Evolutionary conservation across 1,139 yeast genomes (phyloP), one percentile per base, ranked within the genome.

Genomic region (Candida glucosophila): DNA sequence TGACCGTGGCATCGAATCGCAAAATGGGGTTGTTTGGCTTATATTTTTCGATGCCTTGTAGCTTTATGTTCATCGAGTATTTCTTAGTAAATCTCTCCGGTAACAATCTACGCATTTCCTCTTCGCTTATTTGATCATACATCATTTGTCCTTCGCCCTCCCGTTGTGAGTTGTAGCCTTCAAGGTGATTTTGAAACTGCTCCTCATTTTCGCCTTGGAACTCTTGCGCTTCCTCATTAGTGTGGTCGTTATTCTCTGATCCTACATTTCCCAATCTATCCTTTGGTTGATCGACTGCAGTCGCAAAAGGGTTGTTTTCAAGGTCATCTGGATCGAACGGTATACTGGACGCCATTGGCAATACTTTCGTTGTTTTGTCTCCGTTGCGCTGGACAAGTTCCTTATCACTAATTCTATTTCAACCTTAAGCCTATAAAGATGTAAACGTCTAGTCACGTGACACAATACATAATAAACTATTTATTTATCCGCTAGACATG

Each of bases 261-360:
- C n/a, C n/a, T n/a, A n/a, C n/a, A n/a, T n/a, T n/a, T n/a, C n/a
- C n/a, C n/a, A n/a, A n/a, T n/a, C n/a, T n/a, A n/a, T n/a, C n/a
- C n/a, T n/a, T n/a, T n/a, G n/a, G n/a, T n/a, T n/a, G n/a, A n/a
- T n/a, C n/a, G n/a, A n/a, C n/a, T n/a, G n/a, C n/a, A 9, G 25
- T 59, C 5, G 64, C 58, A 46, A 75, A 75, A 3, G 82, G 83
- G 41, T 74, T 76, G 52, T 76, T 76, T 32, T 64, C 71, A 34
- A 73, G 73, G 34, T 74, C 82, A 34, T 75, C 80, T 2, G 80
- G 78, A 36, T 72, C 75, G 39, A 73, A 75, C 4, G 80, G 72
- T 19, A 69, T 58, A n/a, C 73, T 60, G 8, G 75, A 63, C 2
- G 75, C 48, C 77, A 72, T 72, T 8, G n/a, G n/a, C n/a, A n/a